A percentile compares a stretch with the other conserved stretches of the same genome.
These are phyloP conservation scores for Coemansia sp. DNA, from an alignment of 192 early-diverging fungal species.

Conservation along the genomic window DNA sequence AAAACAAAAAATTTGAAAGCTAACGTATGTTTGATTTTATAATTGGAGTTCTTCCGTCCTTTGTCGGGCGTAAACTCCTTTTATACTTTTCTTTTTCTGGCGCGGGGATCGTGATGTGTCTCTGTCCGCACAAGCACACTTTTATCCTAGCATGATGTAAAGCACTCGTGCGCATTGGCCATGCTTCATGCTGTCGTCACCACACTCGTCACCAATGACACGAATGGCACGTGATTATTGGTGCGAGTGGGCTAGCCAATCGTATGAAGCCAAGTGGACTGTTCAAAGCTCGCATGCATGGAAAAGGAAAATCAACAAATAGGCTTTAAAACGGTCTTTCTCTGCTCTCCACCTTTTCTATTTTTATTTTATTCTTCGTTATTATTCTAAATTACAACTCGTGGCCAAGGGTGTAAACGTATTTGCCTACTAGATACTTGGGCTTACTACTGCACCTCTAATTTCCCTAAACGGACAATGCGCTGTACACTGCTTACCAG, in stretches of 20 bases:
- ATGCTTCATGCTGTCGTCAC: neutral
- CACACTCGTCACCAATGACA: neutral
- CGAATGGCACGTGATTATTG: conserved; percentile 9
- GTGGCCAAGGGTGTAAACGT: neutral
- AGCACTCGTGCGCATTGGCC: neutral
- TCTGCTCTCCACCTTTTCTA: too few relatives aligned
- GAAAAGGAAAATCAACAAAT: too few relatives aligned
- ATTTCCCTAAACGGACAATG: conserved; percentile 19
- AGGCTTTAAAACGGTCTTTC: too few relatives aligned
- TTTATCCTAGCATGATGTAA: neutral
- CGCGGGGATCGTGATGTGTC: neutral
- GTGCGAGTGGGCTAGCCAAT: conserved; percentile 27
- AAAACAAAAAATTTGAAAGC: neutral
- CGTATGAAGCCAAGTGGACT: conserved; percentile 27
- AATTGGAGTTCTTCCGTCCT: neutral
- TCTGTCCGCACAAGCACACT: neutral
- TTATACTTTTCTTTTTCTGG: neutral
- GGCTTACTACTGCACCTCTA: conserved; percentile 1
- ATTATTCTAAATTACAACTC: neutral
- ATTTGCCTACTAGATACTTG: conserved; percentile 3
- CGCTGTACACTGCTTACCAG: conserved; percentile 34
- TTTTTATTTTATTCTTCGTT: neutral
- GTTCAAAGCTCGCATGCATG: neutral
- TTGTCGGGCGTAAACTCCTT: neutral
- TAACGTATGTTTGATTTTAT: neutral